Percentiles rank a stretch among this genome's conserved stretches.
These are phyloP conservation scores for Candida golubevii DNA, from an alignment of 805 yeast species.

Conservation along the genomic window DNA sequence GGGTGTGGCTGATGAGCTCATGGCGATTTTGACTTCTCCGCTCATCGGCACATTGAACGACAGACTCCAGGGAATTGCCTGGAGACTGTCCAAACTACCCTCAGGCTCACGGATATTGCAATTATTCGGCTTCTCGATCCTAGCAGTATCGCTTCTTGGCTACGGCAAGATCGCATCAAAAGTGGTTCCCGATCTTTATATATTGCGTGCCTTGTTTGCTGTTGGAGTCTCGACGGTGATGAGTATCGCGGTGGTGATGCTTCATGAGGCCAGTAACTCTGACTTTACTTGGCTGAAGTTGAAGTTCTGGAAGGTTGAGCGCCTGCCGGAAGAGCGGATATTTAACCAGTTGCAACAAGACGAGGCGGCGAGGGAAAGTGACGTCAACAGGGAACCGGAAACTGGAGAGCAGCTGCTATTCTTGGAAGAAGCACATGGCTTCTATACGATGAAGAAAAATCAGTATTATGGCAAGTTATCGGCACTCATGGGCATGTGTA, in stretches of 20 bases:
- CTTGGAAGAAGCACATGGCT: conserved; percentile 2
- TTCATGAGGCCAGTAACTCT: conserved; percentile 50
- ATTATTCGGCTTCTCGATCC: conserved; percentile 42
- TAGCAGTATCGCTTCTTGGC: conserved; percentile 45
- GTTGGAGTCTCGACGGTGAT: conserved; percentile 53
- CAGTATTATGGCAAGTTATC: conserved; percentile 46
- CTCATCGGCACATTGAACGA: conserved; percentile 62
- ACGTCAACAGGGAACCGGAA: background rate
- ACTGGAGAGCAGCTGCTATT: background rate
- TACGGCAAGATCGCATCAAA: conserved; percentile 37
- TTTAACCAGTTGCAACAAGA: background rate
- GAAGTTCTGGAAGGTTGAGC: conserved; percentile 21
- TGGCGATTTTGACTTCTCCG: conserved; percentile 52
- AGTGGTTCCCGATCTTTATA: conserved; percentile 46
- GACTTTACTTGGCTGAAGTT: conserved; percentile 32
- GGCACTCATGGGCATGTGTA: conserved; percentile 56
- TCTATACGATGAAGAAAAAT: background rate
- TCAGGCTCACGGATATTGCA: conserved; percentile 54
- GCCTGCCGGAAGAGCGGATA: conserved; percentile 1
- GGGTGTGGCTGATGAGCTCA: conserved; percentile 55
- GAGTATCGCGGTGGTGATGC: conserved; percentile 57
- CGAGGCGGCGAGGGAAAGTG: background rate
- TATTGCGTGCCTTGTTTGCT: conserved; percentile 55
- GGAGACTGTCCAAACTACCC: conserved; percentile 7
- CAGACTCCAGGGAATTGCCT: conserved; percentile 31